Base-by-base conservation (phyloP, 225 moss, liverwort and hornwort genomes). In the Polytrichum commune region DNA sequence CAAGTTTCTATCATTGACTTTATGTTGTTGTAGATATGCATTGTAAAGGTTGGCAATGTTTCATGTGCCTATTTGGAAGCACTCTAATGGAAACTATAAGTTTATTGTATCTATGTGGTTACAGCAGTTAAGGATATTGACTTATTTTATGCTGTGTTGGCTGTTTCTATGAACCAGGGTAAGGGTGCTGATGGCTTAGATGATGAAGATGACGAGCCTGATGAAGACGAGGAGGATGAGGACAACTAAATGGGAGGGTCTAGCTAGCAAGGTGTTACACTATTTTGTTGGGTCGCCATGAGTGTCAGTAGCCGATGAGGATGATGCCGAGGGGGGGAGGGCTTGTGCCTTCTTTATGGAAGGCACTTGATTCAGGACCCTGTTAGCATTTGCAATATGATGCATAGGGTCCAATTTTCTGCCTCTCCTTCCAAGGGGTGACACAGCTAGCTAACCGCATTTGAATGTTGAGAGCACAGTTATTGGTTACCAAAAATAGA, bases 131-230 rank as follows among this genome's bases (percentile, higher is more conserved):
- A 46, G 4, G 46, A 46, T 46, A 46, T 13, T 16, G 0, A 16
- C 4, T 13, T 46, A 13, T 46, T 46, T 46, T 4, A 46, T 46
- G 16, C 13, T 46, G 13, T 46, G 16, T 46, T 16, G 13, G 29
- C 72, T 46, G 13, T 46, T 3, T 46, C 4, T 13, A 46, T 46
- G 46, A 46, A 46, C 46, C 76, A 97, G 92, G 94, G 97, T 24
- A 92, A 91, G 67, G 92, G 81, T 24, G 86, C 76, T 0, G 97
- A 88, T 46, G 88, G 86, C 56, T 69, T 88, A 72, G 92, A 93
- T 54, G 97, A 95, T 25, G 94, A 94, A 29, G 97, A 97, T 25
- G 97, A 95, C 19, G 95, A 95, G 66, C 90, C 87, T 5, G 93
- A 93, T 56, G 98, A 95, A 53, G 97, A 90, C 27, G 89, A 97